Base-by-base conservation (phyloP, 352 stramenopile genomes). In the Pythium aristosporum region DNA sequence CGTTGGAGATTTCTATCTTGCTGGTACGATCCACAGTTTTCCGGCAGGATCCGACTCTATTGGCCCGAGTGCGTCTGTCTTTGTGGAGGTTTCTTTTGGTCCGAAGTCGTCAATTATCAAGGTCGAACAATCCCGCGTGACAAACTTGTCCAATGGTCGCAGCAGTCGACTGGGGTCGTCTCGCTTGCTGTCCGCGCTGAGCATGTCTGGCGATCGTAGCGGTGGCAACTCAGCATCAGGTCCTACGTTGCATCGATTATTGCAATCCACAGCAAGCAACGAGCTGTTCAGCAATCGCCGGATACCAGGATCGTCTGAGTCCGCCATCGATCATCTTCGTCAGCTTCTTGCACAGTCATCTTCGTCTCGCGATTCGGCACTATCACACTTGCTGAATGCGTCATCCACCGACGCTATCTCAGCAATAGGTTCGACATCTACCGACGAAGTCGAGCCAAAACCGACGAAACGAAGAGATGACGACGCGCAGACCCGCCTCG, bases 1-100 rank as follows among this genome's bases (percentile, higher is more conserved):
- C 15, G 34, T 53, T 11, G 42, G 75, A 15, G 72, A 80, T 34
- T 54, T 92, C 5, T 81, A 72, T 57, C 57, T 89, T 10, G 71
- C 82, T 39, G 84, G 78, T 46, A 84, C 63, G 32, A 85, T 92
- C 43, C 84, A 85, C 54, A 82, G 71, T 32, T 89, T 89, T 25
- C 79, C 81, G 36, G 71, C 77, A 16, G 79, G 77, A 2, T 53
- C 83, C 20, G 76, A 87, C 32, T 80, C 76, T 8, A 76, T 87
- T 43, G 71, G 65, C 11, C 70, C 80, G 34, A 75, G 72, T 2
- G 69, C 68, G 9, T 77, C 63, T 21, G 79, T 89, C 34, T 61
- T 79, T 55, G 66, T 92, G 10, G 75, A 86, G 46, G 69, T 91
- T 13, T 71, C 67, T 4, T 89, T 89, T 55, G 79, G 79, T 18